Evolutionary conservation across 345 rosid species (phyloP), one percentile per base, ranked within the genome.

Genomic region (Cardamine resedifolia): DNA sequence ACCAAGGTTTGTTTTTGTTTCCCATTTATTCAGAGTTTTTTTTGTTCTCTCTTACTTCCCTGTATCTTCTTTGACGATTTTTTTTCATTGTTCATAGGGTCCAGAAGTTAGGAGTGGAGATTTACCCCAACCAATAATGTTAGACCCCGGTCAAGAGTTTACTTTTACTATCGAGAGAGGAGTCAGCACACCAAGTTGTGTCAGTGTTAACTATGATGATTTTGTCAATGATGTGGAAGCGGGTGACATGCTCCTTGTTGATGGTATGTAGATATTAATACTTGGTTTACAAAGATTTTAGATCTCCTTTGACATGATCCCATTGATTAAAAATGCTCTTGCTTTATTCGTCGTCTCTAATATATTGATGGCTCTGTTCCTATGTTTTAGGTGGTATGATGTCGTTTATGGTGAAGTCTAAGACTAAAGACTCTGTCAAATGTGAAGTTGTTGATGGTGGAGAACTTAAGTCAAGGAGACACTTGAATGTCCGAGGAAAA

Each of bases 41-140:
- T 75, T 2, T 10, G 28, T 23, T 23, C 24, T 44, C n/a, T n/a
- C 3, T 18, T 43, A 6, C 23, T 68, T 24, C 39, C 21, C 0
- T 38, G 3, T 44, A 44, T 45, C 31, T 8, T 72, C 16, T 14
- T 61, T 73, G 61, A 66, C 20, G 5, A 47, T 63, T 41, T 26
- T 27, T 27, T 62, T 64, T 34, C 20, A 21, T 71, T 72, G 44
- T 64, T 63, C 31, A 10, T 80, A 95, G 99, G 99, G 99, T 27
- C 99, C 99, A 27, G 98, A 95, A 78, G 99, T 91, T 60, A 86
- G 99, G 85, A 91, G 99, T 72, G 98, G 99, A 21, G 99, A 95
- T 90, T 80, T 95, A 83, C 99, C 97, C 0, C 98, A 91, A 66
- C 97, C 98, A 59, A 85, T 90, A 53, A 84, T 30, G 66, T 76